These are phyloP conservation scores for Clonostachys chloroleuca DNA, from an alignment of 2,329 filamentous ascomycete species.

Conservation along the genomic window DNA sequence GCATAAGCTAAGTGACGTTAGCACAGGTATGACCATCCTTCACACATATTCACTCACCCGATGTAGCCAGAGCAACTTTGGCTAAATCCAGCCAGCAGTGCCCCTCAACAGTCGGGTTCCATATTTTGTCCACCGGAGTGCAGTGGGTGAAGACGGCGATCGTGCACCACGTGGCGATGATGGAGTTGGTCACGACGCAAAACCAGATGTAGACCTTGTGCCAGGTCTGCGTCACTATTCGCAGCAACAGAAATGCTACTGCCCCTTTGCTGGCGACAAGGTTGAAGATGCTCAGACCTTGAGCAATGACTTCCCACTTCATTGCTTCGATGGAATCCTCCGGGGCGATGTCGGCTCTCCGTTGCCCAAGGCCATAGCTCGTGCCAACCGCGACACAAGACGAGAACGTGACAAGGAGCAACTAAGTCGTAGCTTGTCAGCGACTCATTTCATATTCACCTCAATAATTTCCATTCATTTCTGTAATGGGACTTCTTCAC, in stretches of 20 bases:
- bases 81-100: conserved; percentile 12
- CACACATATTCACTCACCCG: conserved; percentile 2
- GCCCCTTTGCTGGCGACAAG: conserved; percentile 5
- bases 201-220: conserved; percentile 16
- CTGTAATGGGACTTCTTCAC: background rate
- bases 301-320: conserved; percentile 6
- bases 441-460: too few relatives aligned
- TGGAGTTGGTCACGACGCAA: conserved; percentile 15
- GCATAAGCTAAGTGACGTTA: conserved; percentile 5
- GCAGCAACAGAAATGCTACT: conserved; percentile 13
- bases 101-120: conserved; percentile 9
- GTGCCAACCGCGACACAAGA: conserved; percentile 2
- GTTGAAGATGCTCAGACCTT: conserved; percentile 9
- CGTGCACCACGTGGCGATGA: conserved; percentile 10
- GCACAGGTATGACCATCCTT: too few relatives aligned
- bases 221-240: conserved; percentile 13
- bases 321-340: conserved; percentile 3
- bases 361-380: conserved; percentile 3
- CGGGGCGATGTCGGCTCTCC: conserved; percentile 1
- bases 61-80: conserved; percentile 3
- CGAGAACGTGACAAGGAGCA: conserved; percentile 2
- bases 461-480: background rate
- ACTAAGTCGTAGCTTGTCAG: background rate
- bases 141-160: conserved; percentile 17
- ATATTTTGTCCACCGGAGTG: conserved; percentile 14